phyloP scores from a whole-genome alignment of 2,329 filamentous ascomycete species.

The Bipolaris oryzae region DNA sequence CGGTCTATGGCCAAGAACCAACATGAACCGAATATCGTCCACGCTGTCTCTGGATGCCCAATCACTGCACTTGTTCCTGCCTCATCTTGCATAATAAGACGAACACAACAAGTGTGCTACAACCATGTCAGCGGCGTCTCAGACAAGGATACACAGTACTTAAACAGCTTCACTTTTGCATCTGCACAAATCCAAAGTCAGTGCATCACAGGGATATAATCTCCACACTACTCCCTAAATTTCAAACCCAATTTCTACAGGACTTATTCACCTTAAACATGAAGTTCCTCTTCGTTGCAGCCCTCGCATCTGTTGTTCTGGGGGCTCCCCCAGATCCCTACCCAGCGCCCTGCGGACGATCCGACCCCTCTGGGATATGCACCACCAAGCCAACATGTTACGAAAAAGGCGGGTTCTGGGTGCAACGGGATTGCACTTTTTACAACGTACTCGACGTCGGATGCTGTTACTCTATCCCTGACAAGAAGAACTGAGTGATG shows the following conservation, averaged over 20 bases:
- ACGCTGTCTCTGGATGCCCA: neutral
- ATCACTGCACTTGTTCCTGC: slow-evolving; percentile 11
- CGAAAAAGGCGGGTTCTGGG: slow-evolving; percentile 35
- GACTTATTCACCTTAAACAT: slow-evolving; percentile 9
- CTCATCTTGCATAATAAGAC: neutral
- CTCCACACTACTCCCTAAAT: neutral
- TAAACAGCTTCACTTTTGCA: slow-evolving; percentile 8
- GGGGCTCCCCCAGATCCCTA: slow-evolving; percentile 33
- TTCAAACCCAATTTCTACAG: neutral
- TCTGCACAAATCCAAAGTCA: neutral
- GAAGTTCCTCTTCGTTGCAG: slow-evolving; percentile 20
- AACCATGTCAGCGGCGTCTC: slow-evolving; percentile 16
- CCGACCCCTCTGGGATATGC: slow-evolving; percentile 36
- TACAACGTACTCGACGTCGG: slow-evolving; percentile 40
- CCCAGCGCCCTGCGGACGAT: slow-evolving; percentile 38
- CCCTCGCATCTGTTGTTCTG: slow-evolving; percentile 25
- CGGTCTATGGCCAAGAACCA: neutral
- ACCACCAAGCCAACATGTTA: slow-evolving; percentile 32
- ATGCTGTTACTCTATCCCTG: slow-evolving; percentile 38
- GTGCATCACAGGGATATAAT: neutral
- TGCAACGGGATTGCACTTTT: slow-evolving; percentile 40
- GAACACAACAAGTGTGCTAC: neutral
- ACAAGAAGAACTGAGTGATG: slow-evolving; percentile 17
- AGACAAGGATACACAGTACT: slow-evolving; percentile 15
- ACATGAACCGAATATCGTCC: slow-evolving; percentile 5